Percentiles rank a stretch among this genome's conserved stretches.
Conservation (phyloP, 2,329 filamentous ascomycete genomes). For the Penicillium polonicum region DNA sequence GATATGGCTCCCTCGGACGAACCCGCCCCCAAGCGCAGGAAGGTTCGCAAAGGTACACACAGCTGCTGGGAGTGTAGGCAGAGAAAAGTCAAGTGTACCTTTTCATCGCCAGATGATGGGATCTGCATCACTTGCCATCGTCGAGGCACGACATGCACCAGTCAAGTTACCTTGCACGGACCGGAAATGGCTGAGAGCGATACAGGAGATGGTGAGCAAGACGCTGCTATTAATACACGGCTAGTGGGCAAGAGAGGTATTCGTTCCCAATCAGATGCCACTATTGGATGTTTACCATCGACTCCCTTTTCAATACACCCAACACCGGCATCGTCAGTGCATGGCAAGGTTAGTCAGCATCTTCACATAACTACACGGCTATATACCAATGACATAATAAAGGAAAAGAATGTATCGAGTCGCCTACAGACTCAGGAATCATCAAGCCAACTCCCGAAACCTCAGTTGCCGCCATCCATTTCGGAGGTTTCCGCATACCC, state of each 20-base stretch:
- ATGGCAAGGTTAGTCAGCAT: not conserved
- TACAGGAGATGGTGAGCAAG: not conserved
- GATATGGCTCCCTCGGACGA: not conserved
- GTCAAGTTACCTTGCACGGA: constrained; percentile 2
- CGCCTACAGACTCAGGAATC: not conserved
- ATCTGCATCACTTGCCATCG: not conserved
- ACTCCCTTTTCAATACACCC: not conserved
- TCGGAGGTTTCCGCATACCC: not conserved
- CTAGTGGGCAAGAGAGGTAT: not conserved
- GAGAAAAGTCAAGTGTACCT: constrained; percentile 9
- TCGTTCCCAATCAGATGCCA: not conserved
- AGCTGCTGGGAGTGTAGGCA: constrained; percentile 12
- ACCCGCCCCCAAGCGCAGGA: constrained; percentile 17
- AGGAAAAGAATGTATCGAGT: not conserved
- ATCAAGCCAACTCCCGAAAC: not conserved
- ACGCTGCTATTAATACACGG: not conserved
- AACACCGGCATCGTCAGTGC: not conserved
- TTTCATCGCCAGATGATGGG: constrained; percentile 16
- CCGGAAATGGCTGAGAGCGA: not conserved
- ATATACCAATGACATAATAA: not conserved
- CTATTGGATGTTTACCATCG: not conserved
- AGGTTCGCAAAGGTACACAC: constrained; percentile 31
- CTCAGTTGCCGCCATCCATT: not conserved
- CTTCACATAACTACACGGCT: not conserved
- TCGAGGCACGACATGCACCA: constrained; percentile 9